phyloP scores from a whole-genome alignment of 345 rosid species.

The Aethionema arabicum region DNA sequence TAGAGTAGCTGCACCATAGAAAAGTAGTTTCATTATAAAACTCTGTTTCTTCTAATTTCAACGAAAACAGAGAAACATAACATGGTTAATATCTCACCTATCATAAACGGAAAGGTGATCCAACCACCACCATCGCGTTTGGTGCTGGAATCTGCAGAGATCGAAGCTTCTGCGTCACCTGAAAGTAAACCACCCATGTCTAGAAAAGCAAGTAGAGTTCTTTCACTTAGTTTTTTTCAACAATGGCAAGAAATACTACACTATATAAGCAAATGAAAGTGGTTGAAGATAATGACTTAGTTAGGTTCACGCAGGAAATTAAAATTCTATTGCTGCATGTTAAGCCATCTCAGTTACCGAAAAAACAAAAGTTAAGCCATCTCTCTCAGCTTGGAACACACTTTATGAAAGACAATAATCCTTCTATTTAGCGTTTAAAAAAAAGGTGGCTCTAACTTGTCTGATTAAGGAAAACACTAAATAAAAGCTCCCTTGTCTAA shows the following conservation, averaged over 20 bases:
- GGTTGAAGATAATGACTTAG: slow-evolving; percentile 4
- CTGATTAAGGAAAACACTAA: slow-evolving; percentile 16
- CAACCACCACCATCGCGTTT: slow-evolving; percentile 46
- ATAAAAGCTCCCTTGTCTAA: slow-evolving; percentile 15
- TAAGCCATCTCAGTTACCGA: neutral
- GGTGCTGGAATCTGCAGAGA: slow-evolving; percentile 1
- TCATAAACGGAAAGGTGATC: slow-evolving; percentile 57
- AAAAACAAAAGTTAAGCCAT: slow-evolving; percentile 24
- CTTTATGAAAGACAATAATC: slow-evolving; percentile 5
- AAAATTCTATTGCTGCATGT: slow-evolving; percentile 7
- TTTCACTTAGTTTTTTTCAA: slow-evolving; percentile 5
- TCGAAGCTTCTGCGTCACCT: slow-evolving; percentile 19
- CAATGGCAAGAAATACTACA: slow-evolving; percentile 3
- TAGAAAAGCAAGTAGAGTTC: slow-evolving; percentile 1
- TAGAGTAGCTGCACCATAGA: slow-evolving; percentile 40
- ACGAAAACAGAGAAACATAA: too few relatives aligned
- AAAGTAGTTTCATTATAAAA: neutral
- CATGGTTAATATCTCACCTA: slow-evolving; percentile 33
- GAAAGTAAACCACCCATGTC: slow-evolving; percentile 29
- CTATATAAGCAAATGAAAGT: slow-evolving; percentile 16
- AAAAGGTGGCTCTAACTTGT: slow-evolving; percentile 24
- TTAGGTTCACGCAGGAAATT: slow-evolving; percentile 13
- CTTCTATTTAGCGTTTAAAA: neutral
- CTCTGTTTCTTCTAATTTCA: slow-evolving; percentile 1
- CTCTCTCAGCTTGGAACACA: slow-evolving; percentile 26